Evolutionary conservation across 2,329 filamentous ascomycete species (phyloP), one percentile per base, ranked within the genome.

Genomic region (Fusarium cicatricum): DNA sequence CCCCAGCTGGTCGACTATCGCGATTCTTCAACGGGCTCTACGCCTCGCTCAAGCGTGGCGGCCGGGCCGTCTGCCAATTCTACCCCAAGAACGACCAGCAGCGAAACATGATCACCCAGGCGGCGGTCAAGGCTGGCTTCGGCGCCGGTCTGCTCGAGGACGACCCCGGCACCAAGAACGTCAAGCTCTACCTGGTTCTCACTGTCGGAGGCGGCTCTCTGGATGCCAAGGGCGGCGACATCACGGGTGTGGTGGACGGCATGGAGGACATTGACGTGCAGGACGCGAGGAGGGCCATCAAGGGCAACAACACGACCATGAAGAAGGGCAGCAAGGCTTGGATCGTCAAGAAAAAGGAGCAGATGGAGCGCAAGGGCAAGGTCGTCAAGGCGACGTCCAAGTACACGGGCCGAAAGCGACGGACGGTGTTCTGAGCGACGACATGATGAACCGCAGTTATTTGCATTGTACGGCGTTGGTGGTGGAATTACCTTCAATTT

Each of bases 61-160:
- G 92, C 1, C 84, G 92, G 32, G 95, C 95, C 0, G 94, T 98
- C 12, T 97, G 93, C 72, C 95, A 99, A 71, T 99, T 99, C 75
- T 99, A 99, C 74, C 95, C 95, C 3, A 97, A 97, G 78, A 98
- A 99, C 73, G 90, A 96, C 66, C 82, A 85, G 60, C 95, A 99
- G 78, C 86, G 93, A 70, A 87, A 85, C 70, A 97, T 99, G 93
- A 96, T 99, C 65, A 91, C 89, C 45, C 84, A 85, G 55, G 95
- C 95, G 0, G 95, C 95, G 0, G 90, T 98, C 58, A 92, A 90
- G 71, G 95, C 95, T 2, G 95, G 95, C 0, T 99, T 99, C 70
- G 94, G 95, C 41, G 95, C 95, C 0, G 95, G 95, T 78, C 84
- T 99, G 29, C 80, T 99, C 41, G 94, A 98, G 75, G 95, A 99